These are phyloP conservation scores for Zizania palustris DNA, from an alignment of 202 grass and related monocot genomes.

Conservation along the genomic window DNA sequence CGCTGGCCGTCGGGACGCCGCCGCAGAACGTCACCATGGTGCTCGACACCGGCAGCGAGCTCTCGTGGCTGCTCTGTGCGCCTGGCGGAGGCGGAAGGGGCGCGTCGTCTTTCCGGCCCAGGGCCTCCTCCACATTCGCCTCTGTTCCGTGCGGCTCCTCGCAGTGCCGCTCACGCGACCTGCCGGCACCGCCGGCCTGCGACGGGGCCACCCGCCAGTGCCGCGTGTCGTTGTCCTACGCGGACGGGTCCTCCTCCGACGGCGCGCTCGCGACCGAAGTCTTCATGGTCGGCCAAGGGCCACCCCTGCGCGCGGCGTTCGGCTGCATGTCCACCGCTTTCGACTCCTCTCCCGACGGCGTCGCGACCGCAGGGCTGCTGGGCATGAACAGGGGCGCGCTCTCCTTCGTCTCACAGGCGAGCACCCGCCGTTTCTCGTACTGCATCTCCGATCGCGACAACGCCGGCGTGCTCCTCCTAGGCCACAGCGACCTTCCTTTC, in stretches of 20 bases:
- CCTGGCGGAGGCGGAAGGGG: not conserved
- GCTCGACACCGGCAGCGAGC: constrained; percentile 97
- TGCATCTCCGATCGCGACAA: constrained; percentile 95
- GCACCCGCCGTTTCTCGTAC: constrained; percentile 85
- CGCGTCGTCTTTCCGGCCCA: constrained; percentile 45
- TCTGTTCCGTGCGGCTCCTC: constrained; percentile 69
- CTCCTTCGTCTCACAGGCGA: constrained; percentile 82
- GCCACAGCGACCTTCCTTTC: constrained; percentile 77
- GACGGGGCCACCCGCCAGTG: constrained; percentile 58
- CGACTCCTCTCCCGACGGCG: constrained; percentile 61
- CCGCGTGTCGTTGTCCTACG: constrained; percentile 76
- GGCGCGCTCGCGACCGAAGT: constrained; percentile 81
- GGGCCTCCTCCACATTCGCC: constrained; percentile 62
- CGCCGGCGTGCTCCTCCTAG: constrained; percentile 78
- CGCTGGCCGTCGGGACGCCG: constrained; percentile 77
- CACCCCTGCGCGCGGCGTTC: constrained; percentile 66
- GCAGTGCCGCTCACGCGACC: constrained; percentile 69
- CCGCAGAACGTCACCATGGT: constrained; percentile 89
- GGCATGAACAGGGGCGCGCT: constrained; percentile 89
- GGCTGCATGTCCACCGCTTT: constrained; percentile 83
- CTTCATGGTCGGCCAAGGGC: constrained; percentile 59
- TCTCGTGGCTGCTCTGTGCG: constrained; percentile 81
- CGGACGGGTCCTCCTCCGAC: constrained; percentile 86
- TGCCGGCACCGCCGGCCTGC: constrained; percentile 71
- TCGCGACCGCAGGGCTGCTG: constrained; percentile 63